These are phyloP conservation scores for Dovyalis caffra DNA, from an alignment of 345 rosid genomes.

Conservation along the genomic window DNA sequence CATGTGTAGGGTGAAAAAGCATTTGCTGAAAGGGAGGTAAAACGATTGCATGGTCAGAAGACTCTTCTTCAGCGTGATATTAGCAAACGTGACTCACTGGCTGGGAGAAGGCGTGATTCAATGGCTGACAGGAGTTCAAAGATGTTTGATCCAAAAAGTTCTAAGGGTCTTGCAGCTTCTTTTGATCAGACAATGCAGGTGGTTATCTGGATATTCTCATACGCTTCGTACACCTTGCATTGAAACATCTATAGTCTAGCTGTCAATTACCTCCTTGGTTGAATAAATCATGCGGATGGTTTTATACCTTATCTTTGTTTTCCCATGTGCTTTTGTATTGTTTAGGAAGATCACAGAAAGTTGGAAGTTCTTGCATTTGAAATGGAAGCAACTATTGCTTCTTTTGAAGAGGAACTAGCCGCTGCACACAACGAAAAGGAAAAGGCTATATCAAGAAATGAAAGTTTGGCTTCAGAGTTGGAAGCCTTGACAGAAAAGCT, in stretches of 20 bases:
- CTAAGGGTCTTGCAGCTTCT: constrained; percentile 29
- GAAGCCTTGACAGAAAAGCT: constrained; percentile 46
- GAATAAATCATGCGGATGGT: neutral
- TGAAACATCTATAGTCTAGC: neutral
- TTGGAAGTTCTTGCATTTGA: constrained; percentile 89
- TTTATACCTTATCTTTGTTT: constrained; percentile 13
- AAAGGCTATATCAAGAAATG: constrained; percentile 47
- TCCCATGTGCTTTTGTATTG: constrained; percentile 16
- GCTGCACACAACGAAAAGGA: constrained; percentile 55
- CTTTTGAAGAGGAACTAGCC: constrained; percentile 71
- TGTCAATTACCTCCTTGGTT: neutral
- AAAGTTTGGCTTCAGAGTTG: constrained; percentile 52
- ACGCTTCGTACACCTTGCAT: neutral
- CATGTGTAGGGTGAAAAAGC: constrained; percentile 76
- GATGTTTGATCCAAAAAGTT: constrained; percentile 40
- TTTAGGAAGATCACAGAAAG: constrained; percentile 69
- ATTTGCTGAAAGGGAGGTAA: constrained; percentile 75
- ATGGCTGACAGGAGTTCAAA: constrained; percentile 50
- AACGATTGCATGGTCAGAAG: constrained; percentile 67
- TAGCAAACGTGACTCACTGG: constrained; percentile 73
- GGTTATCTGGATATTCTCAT: neutral
- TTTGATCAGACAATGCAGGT: constrained; percentile 61
- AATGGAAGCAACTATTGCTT: constrained; percentile 85
- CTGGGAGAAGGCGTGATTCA: constrained; percentile 75
- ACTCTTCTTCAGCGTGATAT: constrained; percentile 81